Percentiles rank a stretch among this genome's conserved stretches.
These are phyloP conservation scores for Mycena vulgaris DNA, from an alignment of 768 basidiomycete genomes.

Conservation along the genomic window DNA sequence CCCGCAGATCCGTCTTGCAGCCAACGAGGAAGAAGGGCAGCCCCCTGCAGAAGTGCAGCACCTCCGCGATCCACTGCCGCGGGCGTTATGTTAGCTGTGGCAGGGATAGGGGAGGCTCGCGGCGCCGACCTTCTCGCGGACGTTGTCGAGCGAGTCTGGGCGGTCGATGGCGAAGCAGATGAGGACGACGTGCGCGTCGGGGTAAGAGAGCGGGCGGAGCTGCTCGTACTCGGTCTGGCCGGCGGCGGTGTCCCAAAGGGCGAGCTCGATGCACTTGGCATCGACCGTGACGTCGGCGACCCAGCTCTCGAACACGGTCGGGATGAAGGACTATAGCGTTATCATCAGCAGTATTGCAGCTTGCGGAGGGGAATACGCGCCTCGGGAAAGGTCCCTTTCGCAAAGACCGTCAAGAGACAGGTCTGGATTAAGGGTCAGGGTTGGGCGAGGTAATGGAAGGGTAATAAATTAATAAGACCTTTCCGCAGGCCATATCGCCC, in stretches of 20 bases:
- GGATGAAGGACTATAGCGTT: slow-evolving; percentile 89
- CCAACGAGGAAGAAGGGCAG: slow-evolving; percentile 98
- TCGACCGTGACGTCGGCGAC: slow-evolving; percentile 99
- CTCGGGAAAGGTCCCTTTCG: slow-evolving; percentile 97
- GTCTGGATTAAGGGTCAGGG: slow-evolving; percentile 65
- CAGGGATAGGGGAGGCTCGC: slow-evolving; percentile 3
- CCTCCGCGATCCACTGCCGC: slow-evolving; percentile 96
- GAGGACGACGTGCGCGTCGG: slow-evolving; percentile 99
- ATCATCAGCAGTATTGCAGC: neutral
- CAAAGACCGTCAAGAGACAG: slow-evolving; percentile 95
- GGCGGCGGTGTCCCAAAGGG: slow-evolving; percentile 99
- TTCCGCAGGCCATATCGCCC: slow-evolving; percentile 97
- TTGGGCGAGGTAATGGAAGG: slow-evolving; percentile 28
- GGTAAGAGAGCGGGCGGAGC: slow-evolving; percentile 97
- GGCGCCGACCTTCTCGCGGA: slow-evolving; percentile 93
- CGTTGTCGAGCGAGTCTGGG: slow-evolving; percentile 98
- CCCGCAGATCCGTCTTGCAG: slow-evolving; percentile 98
- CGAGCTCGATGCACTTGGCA: slow-evolving; percentile 97
- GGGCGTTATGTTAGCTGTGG: slow-evolving; percentile 18
- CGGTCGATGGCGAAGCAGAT: slow-evolving; percentile 99
- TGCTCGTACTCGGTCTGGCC: slow-evolving; percentile 99
- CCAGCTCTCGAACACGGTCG: slow-evolving; percentile 99
- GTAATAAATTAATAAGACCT: no score
- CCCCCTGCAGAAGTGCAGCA: slow-evolving; percentile 96
- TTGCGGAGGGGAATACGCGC: slow-evolving; percentile 65